Percentiles rank a stretch among this genome's conserved stretches.
Evolutionary conservation across 1,284 basidiomycete genomes (phyloP).

Genomic region (Porogramme epimiltina): DNA sequence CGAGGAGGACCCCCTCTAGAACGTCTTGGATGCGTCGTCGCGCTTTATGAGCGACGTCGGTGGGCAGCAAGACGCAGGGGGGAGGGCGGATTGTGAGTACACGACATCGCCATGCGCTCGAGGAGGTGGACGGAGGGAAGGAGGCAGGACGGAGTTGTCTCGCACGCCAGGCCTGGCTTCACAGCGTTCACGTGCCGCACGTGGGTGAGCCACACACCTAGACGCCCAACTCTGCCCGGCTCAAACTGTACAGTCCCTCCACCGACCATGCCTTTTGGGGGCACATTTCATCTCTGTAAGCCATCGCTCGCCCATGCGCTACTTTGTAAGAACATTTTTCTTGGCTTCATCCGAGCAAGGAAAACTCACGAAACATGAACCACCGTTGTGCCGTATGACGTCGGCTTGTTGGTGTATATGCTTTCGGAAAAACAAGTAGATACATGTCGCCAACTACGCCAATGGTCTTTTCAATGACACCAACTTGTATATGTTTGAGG

Average conservation of each 20-base stretch:
- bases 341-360: no score
- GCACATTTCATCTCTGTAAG: neutral
- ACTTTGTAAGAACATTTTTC: no score
- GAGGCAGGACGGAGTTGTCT: conserved; percentile 25
- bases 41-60: neutral
- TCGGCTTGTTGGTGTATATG: no score
- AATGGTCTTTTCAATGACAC: no score
- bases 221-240: conserved; percentile 2
- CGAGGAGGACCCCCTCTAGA: neutral
- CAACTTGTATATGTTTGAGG: no score
- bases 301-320: neutral
- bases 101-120: conserved; percentile 2
- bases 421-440: no score
- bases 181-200: conserved; percentile 22
- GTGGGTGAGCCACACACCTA: conserved; percentile 18
- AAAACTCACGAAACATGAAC: no score
- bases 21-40: neutral
- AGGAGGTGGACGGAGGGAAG: conserved; percentile 22
- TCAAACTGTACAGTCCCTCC: conserved; percentile 20
- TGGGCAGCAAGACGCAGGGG: neutral
- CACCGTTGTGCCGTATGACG: no score
- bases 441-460: no score
- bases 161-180: conserved; percentile 22
- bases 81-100: neutral
- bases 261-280: neutral